Conservation (phyloP, 2,329 filamentous ascomycete genomes). For the Lanzia echinophila region DNA sequence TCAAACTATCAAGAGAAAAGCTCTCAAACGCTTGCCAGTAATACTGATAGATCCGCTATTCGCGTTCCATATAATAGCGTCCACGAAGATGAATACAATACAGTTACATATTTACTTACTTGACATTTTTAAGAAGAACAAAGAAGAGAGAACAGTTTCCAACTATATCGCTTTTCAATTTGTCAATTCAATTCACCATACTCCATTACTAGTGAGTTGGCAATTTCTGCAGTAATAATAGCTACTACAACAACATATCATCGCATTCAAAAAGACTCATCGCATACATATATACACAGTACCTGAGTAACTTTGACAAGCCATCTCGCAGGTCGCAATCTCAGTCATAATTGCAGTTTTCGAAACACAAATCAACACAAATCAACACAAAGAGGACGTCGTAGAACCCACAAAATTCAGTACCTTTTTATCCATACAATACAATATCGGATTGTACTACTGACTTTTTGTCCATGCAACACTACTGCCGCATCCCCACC, state of each 20-base stretch:
- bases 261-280: background rate
- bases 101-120: background rate
- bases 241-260: background rate
- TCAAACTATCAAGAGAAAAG: background rate
- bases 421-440: slow-evolving; percentile 2
- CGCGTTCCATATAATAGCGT: background rate
- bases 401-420: slow-evolving; percentile 5
- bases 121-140: background rate
- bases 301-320: slow-evolving; percentile 9
- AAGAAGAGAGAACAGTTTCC: slow-evolving; percentile 2
- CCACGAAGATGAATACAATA: background rate
- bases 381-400: background rate
- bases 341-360: slow-evolving; percentile 2
- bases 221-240: slow-evolving; percentile 4
- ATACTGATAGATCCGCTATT: background rate
- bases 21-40: background rate
- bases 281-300: background rate
- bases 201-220: slow-evolving; percentile 2
- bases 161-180: background rate
- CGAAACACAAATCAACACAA: background rate
- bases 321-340: slow-evolving; percentile 9
- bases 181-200: background rate
- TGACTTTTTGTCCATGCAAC: background rate
- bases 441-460: background rate
- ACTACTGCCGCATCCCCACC: background rate